Evolutionary conservation across 2,329 filamentous ascomycete species (phyloP).

Genomic region (Zasmidium angulare): DNA sequence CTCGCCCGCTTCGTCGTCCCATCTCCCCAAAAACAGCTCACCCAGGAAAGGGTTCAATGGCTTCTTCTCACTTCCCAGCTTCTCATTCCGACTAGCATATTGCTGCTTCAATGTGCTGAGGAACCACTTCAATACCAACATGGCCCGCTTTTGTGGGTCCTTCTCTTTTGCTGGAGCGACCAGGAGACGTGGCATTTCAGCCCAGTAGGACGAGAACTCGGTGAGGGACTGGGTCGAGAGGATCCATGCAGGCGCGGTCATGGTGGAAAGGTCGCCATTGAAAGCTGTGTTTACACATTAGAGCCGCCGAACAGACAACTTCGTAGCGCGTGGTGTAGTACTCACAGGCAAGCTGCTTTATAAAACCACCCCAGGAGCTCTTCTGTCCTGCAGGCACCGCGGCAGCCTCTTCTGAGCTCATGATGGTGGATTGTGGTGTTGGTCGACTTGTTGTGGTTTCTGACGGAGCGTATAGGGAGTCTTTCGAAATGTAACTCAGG

Average conservation of each 20-base stretch:
- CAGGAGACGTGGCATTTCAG: slow-evolving; percentile 64
- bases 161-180: slow-evolving; percentile 77
- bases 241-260: slow-evolving; percentile 58
- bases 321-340: neutral
- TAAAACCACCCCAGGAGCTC: slow-evolving; percentile 51
- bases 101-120: slow-evolving; percentile 89
- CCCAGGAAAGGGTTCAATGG: slow-evolving; percentile 94
- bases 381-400: slow-evolving; percentile 48
- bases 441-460: neutral
- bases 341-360: slow-evolving; percentile 41
- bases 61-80: slow-evolving; percentile 91
- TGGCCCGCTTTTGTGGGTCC: slow-evolving; percentile 76
- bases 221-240: slow-evolving; percentile 56
- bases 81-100: slow-evolving; percentile 72
- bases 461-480: too few species aligned
- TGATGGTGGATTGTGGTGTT: neutral
- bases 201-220: slow-evolving; percentile 59
- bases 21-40: slow-evolving; percentile 89
- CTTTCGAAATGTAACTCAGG: neutral
- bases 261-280: slow-evolving; percentile 57
- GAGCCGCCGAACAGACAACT: too few species aligned
- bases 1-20: slow-evolving; percentile 77
- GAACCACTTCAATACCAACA: slow-evolving; percentile 96
- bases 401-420: slow-evolving; percentile 39
- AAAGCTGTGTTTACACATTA: slow-evolving; percentile 40